phyloP scores from a whole-genome alignment of 176 grass and related monocot species.

The Phragmites australis region DNA sequence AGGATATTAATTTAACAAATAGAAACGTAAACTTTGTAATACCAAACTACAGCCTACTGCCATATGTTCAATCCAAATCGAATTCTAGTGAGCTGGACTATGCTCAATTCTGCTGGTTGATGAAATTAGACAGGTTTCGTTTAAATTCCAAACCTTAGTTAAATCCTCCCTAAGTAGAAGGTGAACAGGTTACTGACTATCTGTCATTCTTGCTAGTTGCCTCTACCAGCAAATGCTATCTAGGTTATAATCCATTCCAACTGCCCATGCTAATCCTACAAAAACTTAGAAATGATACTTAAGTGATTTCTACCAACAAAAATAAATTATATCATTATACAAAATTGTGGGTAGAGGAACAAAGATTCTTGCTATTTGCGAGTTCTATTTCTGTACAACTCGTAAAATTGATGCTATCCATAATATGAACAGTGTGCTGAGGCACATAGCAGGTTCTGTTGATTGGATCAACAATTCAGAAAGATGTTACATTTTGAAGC shows the following conservation, averaged over 20 bases:
- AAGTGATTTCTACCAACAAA: neutral
- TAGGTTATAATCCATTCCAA: neutral
- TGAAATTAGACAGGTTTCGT: too few species aligned
- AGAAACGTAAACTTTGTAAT: too few species aligned
- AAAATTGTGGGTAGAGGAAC: constrained; percentile 1
- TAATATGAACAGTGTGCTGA: constrained; percentile 12
- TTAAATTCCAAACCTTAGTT: too few species aligned
- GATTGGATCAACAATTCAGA: neutral
- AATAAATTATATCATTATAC: constrained; percentile 9
- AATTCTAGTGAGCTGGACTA: too few species aligned
- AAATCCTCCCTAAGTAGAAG: too few species aligned
- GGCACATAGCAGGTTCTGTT: neutral
- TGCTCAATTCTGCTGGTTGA: too few species aligned
- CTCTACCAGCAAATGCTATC: neutral
- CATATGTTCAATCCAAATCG: too few species aligned
- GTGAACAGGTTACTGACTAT: too few species aligned
- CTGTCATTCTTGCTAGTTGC: neutral
- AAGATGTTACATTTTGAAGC: neutral
- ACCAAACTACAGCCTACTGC: too few species aligned
- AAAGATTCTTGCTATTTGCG: neutral
- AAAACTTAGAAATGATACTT: neutral
- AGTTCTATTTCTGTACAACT: constrained; percentile 15
- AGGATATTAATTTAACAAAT: too few species aligned
- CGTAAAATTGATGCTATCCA: neutral
- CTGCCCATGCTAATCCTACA: neutral